A percentile compares a stretch with the other conserved stretches of the same genome.
phyloP scores from a whole-genome alignment of 129 eudicot species.

The Cynara cardunculus region DNA sequence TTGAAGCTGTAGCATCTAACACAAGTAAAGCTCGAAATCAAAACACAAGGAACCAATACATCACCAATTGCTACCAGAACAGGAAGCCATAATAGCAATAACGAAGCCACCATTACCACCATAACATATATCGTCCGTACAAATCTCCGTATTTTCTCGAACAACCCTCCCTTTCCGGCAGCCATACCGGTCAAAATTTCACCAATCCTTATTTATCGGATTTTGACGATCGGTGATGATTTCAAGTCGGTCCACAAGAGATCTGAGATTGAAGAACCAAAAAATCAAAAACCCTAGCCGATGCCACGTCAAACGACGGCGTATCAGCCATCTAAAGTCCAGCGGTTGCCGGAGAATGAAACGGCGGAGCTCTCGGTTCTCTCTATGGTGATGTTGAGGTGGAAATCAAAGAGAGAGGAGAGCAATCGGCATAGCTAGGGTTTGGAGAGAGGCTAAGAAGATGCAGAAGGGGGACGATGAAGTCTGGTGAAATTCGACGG shows the following conservation, averaged over 20 bases:
- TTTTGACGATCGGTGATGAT: not conserved
- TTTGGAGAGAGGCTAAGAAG: conserved; percentile 25
- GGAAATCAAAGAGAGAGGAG: not conserved
- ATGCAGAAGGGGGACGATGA: not conserved
- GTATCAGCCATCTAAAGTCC: conserved; percentile 36
- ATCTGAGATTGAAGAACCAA: conserved; percentile 29
- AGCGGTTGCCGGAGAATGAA: conserved; percentile 27
- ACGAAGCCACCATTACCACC: conserved; percentile 83
- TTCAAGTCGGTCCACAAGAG: conserved; percentile 33
- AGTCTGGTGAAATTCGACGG: conserved; percentile 32
- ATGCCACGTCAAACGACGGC: conserved; percentile 26
- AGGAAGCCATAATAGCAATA: conserved; percentile 62
- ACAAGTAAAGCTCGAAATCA: conserved; percentile 81
- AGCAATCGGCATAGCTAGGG: conserved; percentile 43
- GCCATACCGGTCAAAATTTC: conserved; percentile 18
- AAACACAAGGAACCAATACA: conserved; percentile 57
- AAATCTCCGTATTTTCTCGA: conserved; percentile 64
- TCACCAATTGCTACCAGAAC: conserved; percentile 73
- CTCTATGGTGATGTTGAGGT: not conserved
- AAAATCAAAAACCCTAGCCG: conserved; percentile 41
- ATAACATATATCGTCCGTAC: conserved; percentile 65
- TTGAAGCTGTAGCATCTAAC: conserved; percentile 58
- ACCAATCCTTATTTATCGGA: not conserved
- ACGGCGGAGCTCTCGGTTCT: conserved; percentile 10
- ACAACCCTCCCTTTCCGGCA: conserved; percentile 41